Evolutionary conservation across 2,329 filamentous ascomycete species (phyloP), one percentile per base, ranked within the genome.

Genomic region (Zymoseptoria crescenta): DNA sequence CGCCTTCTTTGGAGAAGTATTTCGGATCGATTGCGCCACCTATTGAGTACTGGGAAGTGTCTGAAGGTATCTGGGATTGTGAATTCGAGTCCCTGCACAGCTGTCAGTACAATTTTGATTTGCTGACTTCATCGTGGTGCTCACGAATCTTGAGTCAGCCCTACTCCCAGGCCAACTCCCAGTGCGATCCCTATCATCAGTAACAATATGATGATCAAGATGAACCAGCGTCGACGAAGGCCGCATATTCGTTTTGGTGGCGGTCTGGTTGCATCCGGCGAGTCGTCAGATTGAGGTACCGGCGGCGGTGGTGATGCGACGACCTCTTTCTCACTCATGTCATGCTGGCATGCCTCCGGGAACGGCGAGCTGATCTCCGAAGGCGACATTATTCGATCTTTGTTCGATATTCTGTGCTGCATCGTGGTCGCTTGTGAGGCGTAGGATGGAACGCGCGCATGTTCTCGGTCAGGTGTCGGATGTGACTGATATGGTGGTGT

Each of bases 1-100:
- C 76, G 20, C 77, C 77, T 29, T 70, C 67, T 8, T 64, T 73
- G 7, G 75, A 74, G 51, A 74, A 69, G 58, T 75, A 77, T 0
- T 69, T 59, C 0, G 73, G 66, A 52, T 73, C 68, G 5, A 78
- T 69, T 2, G 73, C 66, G 13, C 76, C 75, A 16, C 76, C 76
- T 24, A 78, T 73, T 29, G 63, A 54, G 55, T 70, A 70, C 8
- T 67, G 55, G 8, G 60, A 53, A 13, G 62, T 58, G 0, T 50
- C 59, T 7, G 60, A 56, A 0, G 64, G 48, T 4, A 30, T 52
- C 10, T 58, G 29, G 1, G 61, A 51, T 29, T 9, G 20, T 29
- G 50, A 10, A 16, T 29, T 13, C 41, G 6, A 16, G 16, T 8
- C 4, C 55, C 19, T 57, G 55, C 24, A 4, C 35, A 29, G 19